phyloP scores from a whole-genome alignment of 768 basidiomycete species.

The Psilocybe cubensis region DNA sequence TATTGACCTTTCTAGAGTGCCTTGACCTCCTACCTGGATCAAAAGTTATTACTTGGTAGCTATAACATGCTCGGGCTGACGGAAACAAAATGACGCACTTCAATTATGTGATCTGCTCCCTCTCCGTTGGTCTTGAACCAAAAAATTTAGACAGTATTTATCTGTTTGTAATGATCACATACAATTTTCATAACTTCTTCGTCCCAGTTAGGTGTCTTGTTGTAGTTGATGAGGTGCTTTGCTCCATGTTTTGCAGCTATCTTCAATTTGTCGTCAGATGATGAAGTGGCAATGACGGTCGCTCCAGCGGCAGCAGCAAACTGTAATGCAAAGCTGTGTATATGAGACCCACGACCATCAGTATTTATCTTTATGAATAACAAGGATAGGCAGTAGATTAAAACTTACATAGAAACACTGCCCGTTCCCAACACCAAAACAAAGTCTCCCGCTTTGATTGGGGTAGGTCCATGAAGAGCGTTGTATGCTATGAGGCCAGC shows the following conservation, averaged over 20 bases:
- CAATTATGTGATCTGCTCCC: constrained; percentile 45
- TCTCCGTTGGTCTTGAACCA: constrained; percentile 36
- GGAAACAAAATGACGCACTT: too few relatives aligned
- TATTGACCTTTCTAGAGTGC: constrained; percentile 50
- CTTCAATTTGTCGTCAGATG: constrained; percentile 64
- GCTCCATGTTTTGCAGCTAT: constrained; percentile 55
- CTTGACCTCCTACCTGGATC: constrained; percentile 62
- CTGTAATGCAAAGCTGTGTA: constrained; percentile 54
- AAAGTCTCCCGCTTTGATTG: constrained; percentile 60
- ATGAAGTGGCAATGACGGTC: constrained; percentile 68
- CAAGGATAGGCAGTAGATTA: background rate
- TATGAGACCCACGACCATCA: too few relatives aligned
- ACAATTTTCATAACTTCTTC: constrained; percentile 50
- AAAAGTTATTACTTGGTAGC: too few relatives aligned
- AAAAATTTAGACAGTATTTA: background rate
- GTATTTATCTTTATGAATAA: too few relatives aligned
- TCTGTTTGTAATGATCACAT: constrained; percentile 15
- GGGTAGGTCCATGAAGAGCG: constrained; percentile 50
- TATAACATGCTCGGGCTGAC: too few relatives aligned
- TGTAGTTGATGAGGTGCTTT: constrained; percentile 66
- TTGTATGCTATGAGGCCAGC: constrained; percentile 71
- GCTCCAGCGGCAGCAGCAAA: constrained; percentile 67
- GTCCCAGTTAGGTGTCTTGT: constrained; percentile 60
- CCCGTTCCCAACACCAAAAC: constrained; percentile 65
- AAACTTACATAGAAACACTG: constrained; percentile 55